A percentile compares a stretch with the other conserved stretches of the same genome.
phyloP scores from a whole-genome alignment of 1,284 basidiomycete species.

The Boletellus sp. region DNA sequence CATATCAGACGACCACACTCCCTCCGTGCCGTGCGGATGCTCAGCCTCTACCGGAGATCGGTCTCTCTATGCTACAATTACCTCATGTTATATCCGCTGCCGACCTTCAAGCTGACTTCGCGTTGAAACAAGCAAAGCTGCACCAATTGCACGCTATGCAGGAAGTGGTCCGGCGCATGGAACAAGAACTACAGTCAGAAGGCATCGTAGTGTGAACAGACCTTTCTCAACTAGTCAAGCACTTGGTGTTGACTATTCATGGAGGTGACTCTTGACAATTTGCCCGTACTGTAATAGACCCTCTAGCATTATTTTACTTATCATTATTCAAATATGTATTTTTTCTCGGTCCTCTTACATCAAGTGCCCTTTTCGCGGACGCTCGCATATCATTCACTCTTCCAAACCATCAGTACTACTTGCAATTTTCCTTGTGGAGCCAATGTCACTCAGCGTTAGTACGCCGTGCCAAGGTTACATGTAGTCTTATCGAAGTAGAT shows the following conservation, averaged over 20 bases:
- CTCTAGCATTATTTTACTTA: too few relatives aligned
- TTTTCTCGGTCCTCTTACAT: neutral
- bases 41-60: conserved; percentile 19
- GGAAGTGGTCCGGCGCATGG: conserved; percentile 26
- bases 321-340: conserved; percentile 24
- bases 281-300: too few relatives aligned
- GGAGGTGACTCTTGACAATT: conserved; percentile 17
- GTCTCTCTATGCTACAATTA: conserved; percentile 26
- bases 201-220: conserved; percentile 16
- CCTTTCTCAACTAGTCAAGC: neutral
- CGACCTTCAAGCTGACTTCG: neutral
- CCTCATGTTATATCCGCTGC: conserved; percentile 5
- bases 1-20: conserved; percentile 7
- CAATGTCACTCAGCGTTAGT: neutral
- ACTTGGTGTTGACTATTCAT: neutral
- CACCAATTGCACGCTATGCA: conserved; percentile 25
- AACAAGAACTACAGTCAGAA: conserved; percentile 25
- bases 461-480: neutral
- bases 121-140: conserved; percentile 16
- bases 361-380: neutral
- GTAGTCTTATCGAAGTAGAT: neutral
- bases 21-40: conserved; percentile 1
- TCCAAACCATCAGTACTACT: neutral
- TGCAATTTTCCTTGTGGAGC: neutral
- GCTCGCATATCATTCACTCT: conserved; percentile 1